phyloP scores from a whole-genome alignment of 495 filamentous ascomycete genomes.

The Gamarada debralockiae region DNA sequence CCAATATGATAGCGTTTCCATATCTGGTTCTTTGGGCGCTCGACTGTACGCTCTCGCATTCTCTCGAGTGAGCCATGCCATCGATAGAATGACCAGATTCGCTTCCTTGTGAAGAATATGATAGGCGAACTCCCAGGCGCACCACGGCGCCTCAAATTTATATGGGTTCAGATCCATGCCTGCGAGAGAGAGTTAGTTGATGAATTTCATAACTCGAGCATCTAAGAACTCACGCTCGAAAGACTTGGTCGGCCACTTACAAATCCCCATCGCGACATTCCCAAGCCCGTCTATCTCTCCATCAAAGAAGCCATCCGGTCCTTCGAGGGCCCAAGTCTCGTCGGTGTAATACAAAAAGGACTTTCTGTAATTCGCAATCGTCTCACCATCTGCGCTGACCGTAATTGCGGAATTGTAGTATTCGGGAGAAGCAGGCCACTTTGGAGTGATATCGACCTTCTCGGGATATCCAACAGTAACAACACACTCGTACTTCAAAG shows the following conservation, averaged over 20 bases:
- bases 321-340: conserved; percentile 85
- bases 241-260: conserved; percentile 38
- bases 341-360: conserved; percentile 87
- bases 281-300: conserved; percentile 47
- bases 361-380: conserved; percentile 84
- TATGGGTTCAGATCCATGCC: conserved; percentile 78
- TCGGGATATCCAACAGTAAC: conserved; percentile 94
- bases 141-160: conserved; percentile 71
- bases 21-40: conserved; percentile 57
- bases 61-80: conserved; percentile 80
- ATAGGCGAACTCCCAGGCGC: conserved; percentile 81
- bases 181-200: conserved; percentile 23
- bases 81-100: conserved; percentile 73
- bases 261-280: conserved; percentile 81
- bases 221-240: conserved; percentile 14
- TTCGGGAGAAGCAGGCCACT: conserved; percentile 37
- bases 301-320: conserved; percentile 55
- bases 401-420: conserved; percentile 84
- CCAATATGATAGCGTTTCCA: conserved; percentile 84
- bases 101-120: conserved; percentile 62
- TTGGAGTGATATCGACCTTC: conserved; percentile 41
- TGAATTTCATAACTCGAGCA: not conserved
- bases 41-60: conserved; percentile 39
- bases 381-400: conserved; percentile 66
- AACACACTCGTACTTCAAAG: conserved; percentile 66